Evolutionary conservation across 306 rosid genomes (phyloP).

Genomic region (Senna tora): DNA sequence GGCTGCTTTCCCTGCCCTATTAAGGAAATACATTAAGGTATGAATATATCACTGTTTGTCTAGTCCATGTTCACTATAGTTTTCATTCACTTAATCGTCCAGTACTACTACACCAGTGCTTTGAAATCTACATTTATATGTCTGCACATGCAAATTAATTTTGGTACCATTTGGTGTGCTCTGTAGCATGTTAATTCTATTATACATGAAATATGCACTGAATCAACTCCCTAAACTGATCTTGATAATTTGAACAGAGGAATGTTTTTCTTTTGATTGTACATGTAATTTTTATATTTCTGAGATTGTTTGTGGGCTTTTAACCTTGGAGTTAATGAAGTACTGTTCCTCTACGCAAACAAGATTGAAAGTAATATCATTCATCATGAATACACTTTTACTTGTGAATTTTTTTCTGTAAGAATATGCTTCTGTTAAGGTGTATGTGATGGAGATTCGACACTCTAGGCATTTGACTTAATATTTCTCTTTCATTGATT

Average conservation of each 20-base stretch:
- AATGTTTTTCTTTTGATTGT: background rate
- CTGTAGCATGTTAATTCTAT: conserved; percentile 11
- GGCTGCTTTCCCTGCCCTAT: conserved; percentile 86
- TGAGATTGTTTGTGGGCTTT: background rate
- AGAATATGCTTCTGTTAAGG: conserved; percentile 17
- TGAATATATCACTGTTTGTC: conserved; percentile 18
- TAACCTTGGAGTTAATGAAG: conserved; percentile 1
- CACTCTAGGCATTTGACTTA: conserved; percentile 22
- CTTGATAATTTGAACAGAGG: background rate
- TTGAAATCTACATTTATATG: conserved; percentile 30
- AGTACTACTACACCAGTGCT: background rate
- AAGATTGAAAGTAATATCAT: conserved; percentile 13
- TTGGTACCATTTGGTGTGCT: conserved; percentile 8
- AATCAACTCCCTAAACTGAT: background rate
- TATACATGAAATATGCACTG: background rate
- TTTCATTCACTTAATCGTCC: conserved; percentile 11
- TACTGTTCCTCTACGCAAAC: conserved; percentile 2
- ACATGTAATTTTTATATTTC: background rate
- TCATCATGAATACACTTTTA: conserved; percentile 10
- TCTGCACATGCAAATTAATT: conserved; percentile 34
- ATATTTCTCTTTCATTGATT: conserved; percentile 20
- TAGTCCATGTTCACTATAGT: conserved; percentile 17
- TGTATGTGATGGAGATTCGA: conserved; percentile 28
- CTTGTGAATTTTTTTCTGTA: conserved; percentile 10
- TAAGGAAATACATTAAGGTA: conserved; percentile 91